phyloP scores from a whole-genome alignment of 495 filamentous ascomycete species.

The Hyaloscypha bicolor region DNA sequence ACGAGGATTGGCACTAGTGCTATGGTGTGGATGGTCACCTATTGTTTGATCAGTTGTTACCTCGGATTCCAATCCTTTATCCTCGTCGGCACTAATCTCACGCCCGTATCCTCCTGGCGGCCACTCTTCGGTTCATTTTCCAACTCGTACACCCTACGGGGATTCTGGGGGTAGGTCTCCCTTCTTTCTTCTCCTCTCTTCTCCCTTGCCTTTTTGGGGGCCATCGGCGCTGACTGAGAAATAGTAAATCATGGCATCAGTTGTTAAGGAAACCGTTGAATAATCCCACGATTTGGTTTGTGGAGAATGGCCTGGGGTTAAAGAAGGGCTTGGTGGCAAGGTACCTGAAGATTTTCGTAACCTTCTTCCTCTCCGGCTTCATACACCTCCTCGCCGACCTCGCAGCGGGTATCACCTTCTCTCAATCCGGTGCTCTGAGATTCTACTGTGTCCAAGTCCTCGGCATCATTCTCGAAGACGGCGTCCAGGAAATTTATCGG shows the following conservation, averaged over 20 bases:
- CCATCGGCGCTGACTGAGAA: too few relatives aligned
- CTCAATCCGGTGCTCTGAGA: constrained; percentile 21
- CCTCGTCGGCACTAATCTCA: not conserved
- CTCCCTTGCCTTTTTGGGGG: too few relatives aligned
- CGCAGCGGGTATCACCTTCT: not conserved
- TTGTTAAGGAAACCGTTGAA: not conserved
- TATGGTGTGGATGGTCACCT: not conserved
- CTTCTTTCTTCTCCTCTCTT: too few relatives aligned
- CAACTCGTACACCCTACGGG: not conserved
- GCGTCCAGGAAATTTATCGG: constrained; percentile 21
- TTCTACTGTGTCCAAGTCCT: constrained; percentile 37
- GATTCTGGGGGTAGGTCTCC: constrained; percentile 5
- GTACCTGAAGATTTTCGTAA: not conserved
- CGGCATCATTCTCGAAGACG: constrained; percentile 40
- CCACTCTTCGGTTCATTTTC: not conserved
- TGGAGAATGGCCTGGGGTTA: not conserved
- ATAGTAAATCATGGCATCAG: not conserved
- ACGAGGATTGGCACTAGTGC: not conserved
- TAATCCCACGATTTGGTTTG: not conserved
- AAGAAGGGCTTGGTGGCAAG: not conserved
- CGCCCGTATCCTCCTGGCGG: not conserved
- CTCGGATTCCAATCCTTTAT: not conserved
- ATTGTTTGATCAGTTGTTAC: not conserved
- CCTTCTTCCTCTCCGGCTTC: not conserved
- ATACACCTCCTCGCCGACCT: not conserved